Base-by-base conservation (phyloP, 495 filamentous ascomycete species). In the Parathielavia appendiculata region DNA sequence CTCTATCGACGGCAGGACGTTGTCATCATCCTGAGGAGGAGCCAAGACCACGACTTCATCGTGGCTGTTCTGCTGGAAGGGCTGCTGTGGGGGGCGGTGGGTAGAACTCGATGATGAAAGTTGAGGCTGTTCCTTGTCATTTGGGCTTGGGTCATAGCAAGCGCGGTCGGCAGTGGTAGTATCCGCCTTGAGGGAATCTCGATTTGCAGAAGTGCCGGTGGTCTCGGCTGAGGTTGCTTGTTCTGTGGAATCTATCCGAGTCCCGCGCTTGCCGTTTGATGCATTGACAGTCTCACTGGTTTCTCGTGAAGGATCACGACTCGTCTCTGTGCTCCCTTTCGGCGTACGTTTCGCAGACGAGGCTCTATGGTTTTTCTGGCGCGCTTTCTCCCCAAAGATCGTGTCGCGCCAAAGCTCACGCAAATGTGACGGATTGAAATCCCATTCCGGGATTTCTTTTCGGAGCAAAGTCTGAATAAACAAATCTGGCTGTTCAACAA, bases 401-500 rank as follows among this genome's bases (percentile, higher is more conserved):
- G 69, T 63, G 4, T 71, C 62, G 46, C 77, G 68, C 44, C 75
- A 75, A 1, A 57, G 17, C 22, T 54, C 59, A 19, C 77, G 75
- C 2, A 77, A 54, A 5, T 60, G 46, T 17, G 68, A 63, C 26
- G 75, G 65, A 34, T 71, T 38, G 17, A 77, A 57, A 12, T 63
- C 19, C 77, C 77, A 80, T 0, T 63, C 54, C 7, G 69, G 66
- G 8, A 35, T 14, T 35, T 68, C 58, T 11, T 64, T 70, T 16
- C 57, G 63, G 14, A 79, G 65, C 12, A 80, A 43, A 12, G 49
- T 64, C 12, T 60, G 62, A 11, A 75, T 72, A 50, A 95, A 95
- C 4, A 56, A 60, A 47, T 85, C 80, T 5, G 90, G 91, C 51
- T 86, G 65, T 51, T 81, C 71, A 3, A 91, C 78, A 57, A 98